phyloP scores from a whole-genome alignment of 2,329 filamentous ascomycete genomes.

The Arthrobotrys sphaeroides region DNA sequence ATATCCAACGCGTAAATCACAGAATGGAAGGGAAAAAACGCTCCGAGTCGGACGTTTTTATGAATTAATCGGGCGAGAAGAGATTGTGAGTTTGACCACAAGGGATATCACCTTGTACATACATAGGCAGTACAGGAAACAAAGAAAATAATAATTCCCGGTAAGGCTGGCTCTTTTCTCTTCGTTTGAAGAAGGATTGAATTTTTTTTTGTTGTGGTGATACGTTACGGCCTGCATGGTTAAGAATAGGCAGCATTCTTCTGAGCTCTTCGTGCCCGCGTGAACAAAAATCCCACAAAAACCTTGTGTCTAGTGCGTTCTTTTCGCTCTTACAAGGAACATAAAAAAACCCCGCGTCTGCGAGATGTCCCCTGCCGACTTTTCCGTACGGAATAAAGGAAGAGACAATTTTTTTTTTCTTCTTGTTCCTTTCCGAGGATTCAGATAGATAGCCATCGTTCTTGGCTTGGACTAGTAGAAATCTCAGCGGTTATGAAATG shows the following conservation, averaged over 20 bases:
- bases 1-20: not conserved
- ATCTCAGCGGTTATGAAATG: not conserved
- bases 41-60: conserved; percentile 3
- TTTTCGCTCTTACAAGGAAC: not conserved
- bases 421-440: no score
- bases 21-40: not conserved
- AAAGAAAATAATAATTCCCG: not conserved
- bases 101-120: not conserved
- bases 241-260: conserved; percentile 1
- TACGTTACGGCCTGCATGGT: not conserved
- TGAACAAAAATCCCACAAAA: not conserved
- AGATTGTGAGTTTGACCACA: not conserved
- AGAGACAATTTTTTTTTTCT: not conserved
- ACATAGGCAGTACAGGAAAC: not conserved
- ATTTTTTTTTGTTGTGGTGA: conserved; percentile 7
- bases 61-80: not conserved
- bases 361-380: not conserved
- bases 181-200: not conserved
- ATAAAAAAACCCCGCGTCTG: not conserved
- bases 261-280: not conserved
- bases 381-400: not conserved
- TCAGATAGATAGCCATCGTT: no score
- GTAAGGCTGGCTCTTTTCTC: not conserved
- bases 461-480: no score
- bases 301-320: not conserved